Conservation (phyloP, 495 filamentous ascomycete species). For the Penicillium odoratum region DNA sequence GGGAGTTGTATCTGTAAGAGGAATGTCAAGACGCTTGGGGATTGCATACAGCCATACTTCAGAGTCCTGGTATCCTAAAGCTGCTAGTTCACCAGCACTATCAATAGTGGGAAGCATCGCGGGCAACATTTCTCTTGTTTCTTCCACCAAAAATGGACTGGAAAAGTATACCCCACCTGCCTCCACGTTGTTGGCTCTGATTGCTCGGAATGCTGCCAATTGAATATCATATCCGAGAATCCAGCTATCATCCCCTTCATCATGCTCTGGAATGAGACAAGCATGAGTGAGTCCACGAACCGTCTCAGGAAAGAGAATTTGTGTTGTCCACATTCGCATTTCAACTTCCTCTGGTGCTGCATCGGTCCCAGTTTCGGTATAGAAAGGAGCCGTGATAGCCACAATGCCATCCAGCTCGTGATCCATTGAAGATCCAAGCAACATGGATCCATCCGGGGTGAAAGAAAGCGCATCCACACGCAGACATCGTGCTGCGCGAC, state of each 20-base stretch:
- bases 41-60: slow-evolving; percentile 81
- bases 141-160: slow-evolving; percentile 54
- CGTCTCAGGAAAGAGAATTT: slow-evolving; percentile 80
- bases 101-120: slow-evolving; percentile 69
- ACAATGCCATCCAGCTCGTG: slow-evolving; percentile 67
- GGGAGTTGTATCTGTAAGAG: slow-evolving; percentile 22
- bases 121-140: slow-evolving; percentile 50
- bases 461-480: slow-evolving; percentile 77
- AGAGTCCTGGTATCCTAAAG: slow-evolving; percentile 70
- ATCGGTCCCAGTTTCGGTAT: slow-evolving; percentile 48
- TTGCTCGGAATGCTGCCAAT: slow-evolving; percentile 74
- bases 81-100: slow-evolving; percentile 69
- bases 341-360: slow-evolving; percentile 62
- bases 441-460: slow-evolving; percentile 78
- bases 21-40: slow-evolving; percentile 68
- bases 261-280: slow-evolving; percentile 65
- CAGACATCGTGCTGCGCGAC: slow-evolving; percentile 79
- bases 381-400: slow-evolving; percentile 78
- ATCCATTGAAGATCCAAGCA: slow-evolving; percentile 76
- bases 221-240: slow-evolving; percentile 76
- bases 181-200: slow-evolving; percentile 69
- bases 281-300: slow-evolving; percentile 76
- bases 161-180: slow-evolving; percentile 81
- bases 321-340: slow-evolving; percentile 82
- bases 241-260: slow-evolving; percentile 74